Evolutionary conservation across 2,329 filamentous ascomycete species (phyloP), one percentile per base, ranked within the genome.

Genomic region (Trichoderma lentiforme): DNA sequence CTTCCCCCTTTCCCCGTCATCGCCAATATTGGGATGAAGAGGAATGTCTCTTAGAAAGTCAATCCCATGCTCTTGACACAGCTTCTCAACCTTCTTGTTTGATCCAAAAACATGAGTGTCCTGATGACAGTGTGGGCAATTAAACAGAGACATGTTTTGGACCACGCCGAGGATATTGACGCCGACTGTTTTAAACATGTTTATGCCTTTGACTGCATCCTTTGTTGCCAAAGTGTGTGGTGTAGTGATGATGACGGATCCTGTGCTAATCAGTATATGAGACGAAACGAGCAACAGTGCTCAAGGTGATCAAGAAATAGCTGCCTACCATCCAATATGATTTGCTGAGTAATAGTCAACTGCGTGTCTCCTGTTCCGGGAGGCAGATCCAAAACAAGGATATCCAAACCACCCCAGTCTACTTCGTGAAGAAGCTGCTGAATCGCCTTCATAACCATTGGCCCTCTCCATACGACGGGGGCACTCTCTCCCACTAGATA

Each of bases 391-490:
- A 99, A 85, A 4, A 99, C 92, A 1, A 99, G 86, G 2, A 98
- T 84, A 79, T 99, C 96, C 3, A 99, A 84, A 14, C 91, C 91
- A 15, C 92, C 93, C 96, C 96, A 99, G 68, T 96, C 92, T 0
- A 99, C 96, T 76, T 97, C 94, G 80, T 98, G 95, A 8, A 99
- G 88, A 6, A 99, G 89, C 79, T 99, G 96, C 76, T 98, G 95
- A 74, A 99, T 87, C 0, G 96, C 96, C 79, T 98, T 99, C 87
- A 97, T 97, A 15, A 98, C 93, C 95, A 99, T 98, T 3, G 97
- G 88, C 0, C 96, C 96, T 66, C 96, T 90, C 96, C 96, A 99
- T 36, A 96, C 95, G 18, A 99, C 92, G 0, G 95, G 93, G 6
- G 93, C 92, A 12, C 90, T 87, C 75, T 94, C 91, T 24, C 89